Base-by-base conservation (phyloP, 225 moss, liverwort and hornwort species). In the Sphagnum tenellum region DNA sequence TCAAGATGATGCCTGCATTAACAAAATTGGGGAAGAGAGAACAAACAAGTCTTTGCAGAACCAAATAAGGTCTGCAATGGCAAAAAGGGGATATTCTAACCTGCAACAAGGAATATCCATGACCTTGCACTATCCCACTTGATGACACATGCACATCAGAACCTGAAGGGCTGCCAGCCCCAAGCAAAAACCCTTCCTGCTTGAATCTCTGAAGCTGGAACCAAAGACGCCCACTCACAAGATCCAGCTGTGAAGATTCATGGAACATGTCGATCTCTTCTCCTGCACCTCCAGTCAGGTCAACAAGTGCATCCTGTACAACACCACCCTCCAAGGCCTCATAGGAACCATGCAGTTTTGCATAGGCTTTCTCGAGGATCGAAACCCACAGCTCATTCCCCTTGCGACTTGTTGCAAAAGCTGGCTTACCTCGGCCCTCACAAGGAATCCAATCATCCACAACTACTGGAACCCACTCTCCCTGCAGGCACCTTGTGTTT, bases 381-480 rank as follows among this genome's bases (percentile, higher is more conserved):
- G 96, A 98, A 4, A 98, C 96, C 96, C 96, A 98, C 56, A 98
- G 77, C 64, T 98, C 96, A 62, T 82, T 90, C 46, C 85, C 87
- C 71, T 93, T 98, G 63, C 90, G 81, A 70, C 96, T 98, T 1
- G 90, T 98, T 29, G 96, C 96, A 67, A 98, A 98, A 48, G 96
- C 96, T 7, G 96, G 96, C 71, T 98, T 98, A 12, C 96, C 96
- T 66, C 85, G 77, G 50, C 87, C 81, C 76, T 98, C 93, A 71
- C 96, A 98, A 70, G 96, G 96, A 69, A 98, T 87, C 96, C 96
- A 98, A 70, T 98, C 96, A 68, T 98, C 96, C 49, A 98, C 96
- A 3, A 98, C 96, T 48, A 98, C 93, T 63, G 96, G 90, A 52
- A 93, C 86, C 96, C 96, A 98, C 71, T 98, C 96, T 69, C 96